These are phyloP conservation scores for Kodamaea hsintzibuensis DNA, from an alignment of 805 yeast genomes.

Conservation along the genomic window DNA sequence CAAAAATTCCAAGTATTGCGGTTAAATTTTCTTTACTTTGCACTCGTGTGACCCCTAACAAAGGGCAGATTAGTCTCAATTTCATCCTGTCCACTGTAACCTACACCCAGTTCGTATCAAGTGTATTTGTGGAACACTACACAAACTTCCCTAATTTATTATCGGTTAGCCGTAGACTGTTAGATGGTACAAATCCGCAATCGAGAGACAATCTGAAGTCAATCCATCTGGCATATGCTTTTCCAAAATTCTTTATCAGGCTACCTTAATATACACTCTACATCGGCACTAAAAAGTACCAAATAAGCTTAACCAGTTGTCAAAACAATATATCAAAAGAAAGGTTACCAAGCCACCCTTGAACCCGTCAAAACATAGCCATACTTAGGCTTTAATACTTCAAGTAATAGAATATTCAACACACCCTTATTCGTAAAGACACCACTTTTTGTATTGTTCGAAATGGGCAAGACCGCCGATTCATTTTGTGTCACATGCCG, in stretches of 20 bases:
- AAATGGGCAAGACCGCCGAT: not conserved
- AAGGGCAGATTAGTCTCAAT: no score
- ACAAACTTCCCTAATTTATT: not conserved
- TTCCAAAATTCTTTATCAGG: not conserved
- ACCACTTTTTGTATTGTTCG: not conserved
- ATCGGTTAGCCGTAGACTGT: not conserved
- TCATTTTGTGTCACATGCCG: not conserved
- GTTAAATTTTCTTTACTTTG: no score
- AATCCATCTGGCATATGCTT: not conserved
- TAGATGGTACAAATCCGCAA: not conserved
- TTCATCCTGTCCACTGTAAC: no score
- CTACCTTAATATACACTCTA: no score
- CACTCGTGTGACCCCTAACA: no score
- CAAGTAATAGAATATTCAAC: not conserved
- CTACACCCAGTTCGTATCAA: not conserved
- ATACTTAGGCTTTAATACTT: not conserved
- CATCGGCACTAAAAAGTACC: no score
- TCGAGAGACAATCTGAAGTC: not conserved
- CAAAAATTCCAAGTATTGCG: no score
- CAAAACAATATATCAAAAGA: no score
- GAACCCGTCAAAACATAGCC: not conserved
- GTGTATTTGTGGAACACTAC: not conserved
- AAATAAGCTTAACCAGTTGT: no score
- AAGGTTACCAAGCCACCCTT: not conserved
- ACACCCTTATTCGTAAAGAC: not conserved